Conservation (phyloP, 2,329 filamentous ascomycete genomes). For the Cladosporium sp. region DNA sequence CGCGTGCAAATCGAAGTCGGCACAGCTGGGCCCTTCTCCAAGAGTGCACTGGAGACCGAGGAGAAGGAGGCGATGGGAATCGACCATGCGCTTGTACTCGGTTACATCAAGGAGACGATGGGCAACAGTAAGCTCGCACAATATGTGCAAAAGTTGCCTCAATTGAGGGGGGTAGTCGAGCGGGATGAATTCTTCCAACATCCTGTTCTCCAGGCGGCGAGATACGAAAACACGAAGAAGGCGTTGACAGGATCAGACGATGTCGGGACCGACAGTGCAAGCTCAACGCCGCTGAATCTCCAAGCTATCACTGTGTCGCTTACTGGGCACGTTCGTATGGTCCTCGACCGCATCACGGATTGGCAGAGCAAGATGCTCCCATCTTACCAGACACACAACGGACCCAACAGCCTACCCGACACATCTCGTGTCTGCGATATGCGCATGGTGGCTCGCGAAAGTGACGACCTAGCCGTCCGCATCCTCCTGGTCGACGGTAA, state of each 20-base stretch:
- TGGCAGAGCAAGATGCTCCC: constrained; percentile 38
- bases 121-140: constrained; percentile 25
- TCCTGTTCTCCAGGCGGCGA: constrained; percentile 14
- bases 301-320: constrained; percentile 24
- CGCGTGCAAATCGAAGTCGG: constrained; percentile 77
- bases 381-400: background rate
- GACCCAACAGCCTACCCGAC: background rate
- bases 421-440: constrained; percentile 4
- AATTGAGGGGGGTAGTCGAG: constrained; percentile 35
- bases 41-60: constrained; percentile 63
- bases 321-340: constrained; percentile 18
- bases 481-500: background rate
- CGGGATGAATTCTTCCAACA: constrained; percentile 20
- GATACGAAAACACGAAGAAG: constrained; percentile 21
- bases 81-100: constrained; percentile 67
- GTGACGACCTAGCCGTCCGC: constrained; percentile 1
- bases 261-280: background rate
- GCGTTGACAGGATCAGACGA: constrained; percentile 16
- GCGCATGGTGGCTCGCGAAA: constrained; percentile 1
- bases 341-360: constrained; percentile 36
- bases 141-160: constrained; percentile 32
- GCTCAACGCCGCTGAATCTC: constrained; percentile 22
- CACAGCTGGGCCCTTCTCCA: constrained; percentile 56
- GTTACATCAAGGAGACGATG: constrained; percentile 65
- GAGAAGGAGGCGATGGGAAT: constrained; percentile 72